A percentile compares a stretch with the other conserved stretches of the same genome.
Evolutionary conservation across 805 yeast genomes (phyloP).

Genomic region (Yamadazyma takamatsuzukensis): DNA sequence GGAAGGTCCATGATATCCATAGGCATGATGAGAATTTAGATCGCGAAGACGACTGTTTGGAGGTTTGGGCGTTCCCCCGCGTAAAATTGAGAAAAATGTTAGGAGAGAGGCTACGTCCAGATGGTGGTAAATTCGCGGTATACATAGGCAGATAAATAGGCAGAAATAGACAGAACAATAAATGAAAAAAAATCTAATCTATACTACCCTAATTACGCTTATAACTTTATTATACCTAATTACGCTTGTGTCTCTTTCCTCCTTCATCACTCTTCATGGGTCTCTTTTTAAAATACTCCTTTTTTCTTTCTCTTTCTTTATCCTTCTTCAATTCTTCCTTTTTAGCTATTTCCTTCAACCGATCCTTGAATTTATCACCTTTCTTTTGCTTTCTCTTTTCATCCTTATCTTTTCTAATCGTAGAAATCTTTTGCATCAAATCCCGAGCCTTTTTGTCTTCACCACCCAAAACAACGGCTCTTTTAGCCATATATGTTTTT

Average conservation of each 20-base stretch:
- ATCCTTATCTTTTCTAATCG: slow-evolving; percentile 83
- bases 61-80: slow-evolving; percentile 2
- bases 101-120: no score
- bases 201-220: no score
- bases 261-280: no score
- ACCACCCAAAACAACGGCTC: slow-evolving; percentile 91
- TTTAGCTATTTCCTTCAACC: slow-evolving; percentile 73
- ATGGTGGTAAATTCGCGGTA: no score
- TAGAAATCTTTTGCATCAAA: slow-evolving; percentile 79
- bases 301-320: slow-evolving; percentile 79
- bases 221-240: no score
- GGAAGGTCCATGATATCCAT: slow-evolving; percentile 27
- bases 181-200: no score
- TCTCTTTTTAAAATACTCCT: slow-evolving; percentile 84
- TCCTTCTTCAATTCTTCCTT: slow-evolving; percentile 65
- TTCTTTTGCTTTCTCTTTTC: slow-evolving; percentile 71
- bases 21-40: no score
- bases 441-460: slow-evolving; percentile 93
- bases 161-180: no score
- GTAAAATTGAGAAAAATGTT: no score
- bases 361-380: slow-evolving; percentile 68
- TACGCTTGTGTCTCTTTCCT: no score
- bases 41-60: no score
- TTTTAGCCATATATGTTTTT: slow-evolving; percentile 74
- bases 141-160: no score